Conservation (phyloP, 495 filamentous ascomycete species). For the Xylaria bambusicola region DNA sequence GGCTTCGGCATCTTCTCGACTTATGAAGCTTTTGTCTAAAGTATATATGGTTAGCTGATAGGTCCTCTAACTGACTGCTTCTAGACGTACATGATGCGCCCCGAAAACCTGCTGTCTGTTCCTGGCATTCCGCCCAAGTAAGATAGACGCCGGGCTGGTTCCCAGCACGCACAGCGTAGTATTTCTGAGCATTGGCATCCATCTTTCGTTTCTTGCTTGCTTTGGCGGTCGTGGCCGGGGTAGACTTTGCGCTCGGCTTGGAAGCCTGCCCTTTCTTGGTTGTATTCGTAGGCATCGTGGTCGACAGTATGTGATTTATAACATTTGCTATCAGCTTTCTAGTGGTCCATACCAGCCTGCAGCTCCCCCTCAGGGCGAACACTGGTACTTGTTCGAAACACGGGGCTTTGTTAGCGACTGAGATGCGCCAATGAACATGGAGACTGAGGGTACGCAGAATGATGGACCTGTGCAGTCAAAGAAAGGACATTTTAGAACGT, state of each 20-base stretch:
- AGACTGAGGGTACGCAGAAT: constrained; percentile 24
- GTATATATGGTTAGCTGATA: constrained; percentile 1
- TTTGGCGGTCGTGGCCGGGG: constrained; percentile 11
- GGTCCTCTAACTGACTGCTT: neutral
- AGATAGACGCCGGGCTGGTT: constrained; percentile 83
- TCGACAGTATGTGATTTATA: constrained; percentile 12
- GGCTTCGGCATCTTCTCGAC: constrained; percentile 71
- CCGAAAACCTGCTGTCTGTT: constrained; percentile 82
- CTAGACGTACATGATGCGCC: constrained; percentile 71
- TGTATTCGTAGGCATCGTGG: constrained; percentile 28
- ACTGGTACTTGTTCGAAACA: constrained; percentile 30
- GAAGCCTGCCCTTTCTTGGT: constrained; percentile 21
- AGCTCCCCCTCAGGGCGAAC: constrained; percentile 14
- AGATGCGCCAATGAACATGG: constrained; percentile 12
- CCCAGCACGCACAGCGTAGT: constrained; percentile 83
- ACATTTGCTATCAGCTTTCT: constrained; percentile 6
- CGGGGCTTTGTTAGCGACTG: constrained; percentile 28
- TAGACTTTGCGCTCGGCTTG: constrained; percentile 7
- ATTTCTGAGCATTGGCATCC: constrained; percentile 60
- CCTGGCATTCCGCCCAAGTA: constrained; percentile 77
- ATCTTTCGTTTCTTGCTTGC: constrained; percentile 45
- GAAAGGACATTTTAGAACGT: constrained; percentile 33
- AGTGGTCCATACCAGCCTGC: constrained; percentile 31
- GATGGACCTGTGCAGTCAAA: constrained; percentile 30
- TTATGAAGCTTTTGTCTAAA: constrained; percentile 82